phyloP scores from a whole-genome alignment of 192 early-diverging fungal species.

The Nowakowskiella sp. region DNA sequence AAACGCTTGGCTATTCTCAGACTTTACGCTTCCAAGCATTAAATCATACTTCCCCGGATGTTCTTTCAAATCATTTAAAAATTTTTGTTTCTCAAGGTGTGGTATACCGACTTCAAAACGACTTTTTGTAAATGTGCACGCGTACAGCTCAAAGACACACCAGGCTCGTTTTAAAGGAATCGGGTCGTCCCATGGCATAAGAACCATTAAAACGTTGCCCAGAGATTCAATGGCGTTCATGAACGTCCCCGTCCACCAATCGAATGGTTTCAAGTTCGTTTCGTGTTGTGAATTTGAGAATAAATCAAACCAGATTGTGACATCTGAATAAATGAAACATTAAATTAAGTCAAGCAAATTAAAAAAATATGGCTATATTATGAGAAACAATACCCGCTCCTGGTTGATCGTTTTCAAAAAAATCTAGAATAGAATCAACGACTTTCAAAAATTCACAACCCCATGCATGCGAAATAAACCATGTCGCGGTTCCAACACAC shows the following conservation, averaged over 20 bases:
- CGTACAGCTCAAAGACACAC: slow-evolving; percentile 28
- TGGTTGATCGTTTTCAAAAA: too few species aligned
- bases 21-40: not conserved
- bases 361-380: too few species aligned
- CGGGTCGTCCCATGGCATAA: slow-evolving; percentile 24
- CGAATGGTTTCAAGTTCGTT: slow-evolving; percentile 4
- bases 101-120: too few species aligned
- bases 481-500: too few species aligned
- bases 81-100: too few species aligned
- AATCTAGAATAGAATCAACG: slow-evolving; percentile 13
- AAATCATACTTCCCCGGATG: not conserved
- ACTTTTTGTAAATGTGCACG: too few species aligned
- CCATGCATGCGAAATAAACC: slow-evolving; percentile 27
- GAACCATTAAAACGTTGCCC: slow-evolving; percentile 16
- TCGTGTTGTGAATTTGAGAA: slow-evolving; percentile 25
- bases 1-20: not conserved
- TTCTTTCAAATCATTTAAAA: too few species aligned
- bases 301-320: slow-evolving; percentile 21
- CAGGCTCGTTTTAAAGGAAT: slow-evolving; percentile 17
- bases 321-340: too few species aligned
- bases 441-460: slow-evolving; percentile 17
- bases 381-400: too few species aligned
- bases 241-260: slow-evolving; percentile 24
- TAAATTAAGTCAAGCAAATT: too few species aligned
- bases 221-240: slow-evolving; percentile 19